Conservation (phyloP, 352 stramenopile genomes). For the Aphanomyces euteiches region DNA sequence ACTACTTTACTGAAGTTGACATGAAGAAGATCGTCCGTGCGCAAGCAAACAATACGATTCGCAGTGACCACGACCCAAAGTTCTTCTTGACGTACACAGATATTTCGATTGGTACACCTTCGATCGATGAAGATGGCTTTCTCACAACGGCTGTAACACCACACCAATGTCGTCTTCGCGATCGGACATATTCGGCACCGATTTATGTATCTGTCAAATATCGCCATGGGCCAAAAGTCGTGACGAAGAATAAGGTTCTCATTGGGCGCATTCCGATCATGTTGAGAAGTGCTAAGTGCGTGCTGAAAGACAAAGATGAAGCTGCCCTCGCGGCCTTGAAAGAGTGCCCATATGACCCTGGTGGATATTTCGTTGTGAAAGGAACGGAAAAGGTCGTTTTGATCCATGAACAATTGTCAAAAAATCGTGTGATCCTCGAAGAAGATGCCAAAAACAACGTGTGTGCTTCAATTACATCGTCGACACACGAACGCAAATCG, state of each 20-base stretch:
- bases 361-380: conserved; percentile 99
- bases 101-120: conserved; percentile 96
- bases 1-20: conserved; percentile 99
- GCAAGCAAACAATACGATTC: conserved; percentile 88
- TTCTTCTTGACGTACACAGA: conserved; percentile 99
- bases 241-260: conserved; percentile 96
- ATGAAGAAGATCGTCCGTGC: conserved; percentile 98
- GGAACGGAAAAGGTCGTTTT: conserved; percentile 98
- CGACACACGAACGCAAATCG: conserved; percentile 98
- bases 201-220: conserved; percentile 99
- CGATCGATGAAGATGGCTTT: conserved; percentile 96
- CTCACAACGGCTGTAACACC: conserved; percentile 91
- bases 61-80: conserved; percentile 94
- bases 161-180: conserved; percentile 97
- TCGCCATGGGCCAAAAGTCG: conserved; percentile 95
- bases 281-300: conserved; percentile 95
- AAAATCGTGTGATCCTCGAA: conserved; percentile 99
- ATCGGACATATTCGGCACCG: conserved; percentile 98
- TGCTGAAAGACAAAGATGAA: conserved; percentile 93
- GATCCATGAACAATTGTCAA: conserved; percentile 99
- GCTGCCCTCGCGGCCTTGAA: conserved; percentile 94
- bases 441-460: conserved; percentile 91
- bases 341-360: conserved; percentile 99
- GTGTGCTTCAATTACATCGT: conserved; percentile 95
- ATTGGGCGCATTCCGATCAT: conserved; percentile 98